These are phyloP conservation scores for Neofusicoccum laricinum DNA, from an alignment of 2,329 filamentous ascomycete genomes.

Conservation along the genomic window DNA sequence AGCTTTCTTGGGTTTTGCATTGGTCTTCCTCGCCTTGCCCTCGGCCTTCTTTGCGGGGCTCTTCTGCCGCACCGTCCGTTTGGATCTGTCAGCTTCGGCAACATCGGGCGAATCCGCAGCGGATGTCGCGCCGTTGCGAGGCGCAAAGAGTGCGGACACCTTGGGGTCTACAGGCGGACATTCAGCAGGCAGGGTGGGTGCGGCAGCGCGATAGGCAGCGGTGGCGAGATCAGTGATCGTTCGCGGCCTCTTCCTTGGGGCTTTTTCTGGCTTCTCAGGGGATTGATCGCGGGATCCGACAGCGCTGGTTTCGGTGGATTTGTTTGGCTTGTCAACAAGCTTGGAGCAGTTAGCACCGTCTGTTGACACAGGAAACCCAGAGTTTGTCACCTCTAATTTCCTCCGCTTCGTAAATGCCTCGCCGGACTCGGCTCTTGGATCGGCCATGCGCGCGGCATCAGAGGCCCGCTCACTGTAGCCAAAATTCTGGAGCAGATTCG, in stretches of 20 bases:
- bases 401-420: slow-evolving; percentile 27
- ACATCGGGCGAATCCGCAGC: slow-evolving; percentile 18
- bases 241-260: slow-evolving; percentile 36
- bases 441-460: not conserved
- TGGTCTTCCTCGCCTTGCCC: slow-evolving; percentile 17
- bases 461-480: slow-evolving; percentile 21
- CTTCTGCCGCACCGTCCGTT: not conserved
- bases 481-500: slow-evolving; percentile 29
- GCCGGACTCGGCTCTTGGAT: slow-evolving; percentile 7
- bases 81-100: slow-evolving; percentile 18
- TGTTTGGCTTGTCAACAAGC: not conserved
- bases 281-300: too few species aligned
- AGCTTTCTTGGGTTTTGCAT: slow-evolving; percentile 27
- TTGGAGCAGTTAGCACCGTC: not conserved
- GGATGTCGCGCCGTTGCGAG: slow-evolving; percentile 16
- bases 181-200: slow-evolving; percentile 21
- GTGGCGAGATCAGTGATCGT: slow-evolving; percentile 40
- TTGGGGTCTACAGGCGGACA: slow-evolving; percentile 14
- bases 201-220: slow-evolving; percentile 27
- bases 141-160: slow-evolving; percentile 25
- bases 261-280: slow-evolving; percentile 23
- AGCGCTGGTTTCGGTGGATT: not conserved
- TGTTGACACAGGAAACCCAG: too few species aligned
- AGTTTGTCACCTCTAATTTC: slow-evolving; percentile 26
- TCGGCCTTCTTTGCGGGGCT: slow-evolving; percentile 21